Conservation (phyloP, 768 basidiomycete genomes). For the Lactifluus hygrophoroides region DNA sequence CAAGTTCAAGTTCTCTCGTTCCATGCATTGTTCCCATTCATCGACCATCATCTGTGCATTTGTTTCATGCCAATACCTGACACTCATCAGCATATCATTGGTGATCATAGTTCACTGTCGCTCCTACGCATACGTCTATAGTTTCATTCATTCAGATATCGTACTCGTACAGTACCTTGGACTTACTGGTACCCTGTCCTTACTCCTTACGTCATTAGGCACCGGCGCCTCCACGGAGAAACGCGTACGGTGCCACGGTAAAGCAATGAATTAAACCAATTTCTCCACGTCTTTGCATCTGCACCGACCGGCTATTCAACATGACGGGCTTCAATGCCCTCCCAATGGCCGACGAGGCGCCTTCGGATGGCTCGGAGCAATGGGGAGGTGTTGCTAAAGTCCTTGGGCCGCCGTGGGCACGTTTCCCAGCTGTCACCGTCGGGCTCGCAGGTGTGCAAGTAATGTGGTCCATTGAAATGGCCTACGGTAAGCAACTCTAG, state of each 20-base stretch:
- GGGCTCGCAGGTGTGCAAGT: constrained; percentile 80
- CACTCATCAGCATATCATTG: not conserved
- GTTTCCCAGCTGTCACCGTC: constrained; percentile 62
- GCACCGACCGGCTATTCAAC: not conserved
- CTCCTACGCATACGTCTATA: too few relatives aligned
- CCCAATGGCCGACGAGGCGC: constrained; percentile 38
- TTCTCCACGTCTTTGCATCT: not conserved
- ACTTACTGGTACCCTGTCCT: too few relatives aligned
- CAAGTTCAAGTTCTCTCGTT: not conserved
- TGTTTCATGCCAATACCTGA: not conserved
- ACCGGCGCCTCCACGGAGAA: not conserved
- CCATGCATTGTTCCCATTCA: not conserved
- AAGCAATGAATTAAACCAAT: not conserved
- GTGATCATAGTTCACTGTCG: not conserved
- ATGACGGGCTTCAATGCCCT: constrained; percentile 49
- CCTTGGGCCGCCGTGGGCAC: constrained; percentile 57
- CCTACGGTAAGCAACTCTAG: constrained; percentile 46
- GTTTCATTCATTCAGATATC: too few relatives aligned
- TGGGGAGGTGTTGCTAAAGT: constrained; percentile 52
- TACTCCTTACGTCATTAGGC: constrained; percentile 5
- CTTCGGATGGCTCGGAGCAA: constrained; percentile 28
- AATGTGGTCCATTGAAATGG: constrained; percentile 94
- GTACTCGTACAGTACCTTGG: not conserved
- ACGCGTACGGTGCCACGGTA: not conserved
- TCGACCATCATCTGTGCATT: not conserved